These are phyloP conservation scores for Candida loeiensis DNA, from an alignment of 805 yeast genomes.

Conservation along the genomic window DNA sequence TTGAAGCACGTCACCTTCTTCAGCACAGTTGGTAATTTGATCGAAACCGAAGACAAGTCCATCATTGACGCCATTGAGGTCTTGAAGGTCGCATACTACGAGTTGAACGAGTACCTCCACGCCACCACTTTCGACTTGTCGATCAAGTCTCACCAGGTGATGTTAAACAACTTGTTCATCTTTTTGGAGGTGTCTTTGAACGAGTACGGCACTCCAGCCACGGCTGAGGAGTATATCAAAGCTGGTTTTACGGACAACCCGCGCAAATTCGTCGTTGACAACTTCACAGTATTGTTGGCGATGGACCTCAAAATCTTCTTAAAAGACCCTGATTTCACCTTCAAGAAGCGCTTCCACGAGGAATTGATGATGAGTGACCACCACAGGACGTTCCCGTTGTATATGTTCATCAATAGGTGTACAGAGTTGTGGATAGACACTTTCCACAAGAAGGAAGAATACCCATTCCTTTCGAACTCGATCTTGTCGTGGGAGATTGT, in stretches of 20 bases:
- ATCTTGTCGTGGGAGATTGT: conserved; percentile 52
- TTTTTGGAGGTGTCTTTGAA: conserved; percentile 38
- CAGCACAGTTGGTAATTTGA: conserved; percentile 38
- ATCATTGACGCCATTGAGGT: conserved; percentile 28
- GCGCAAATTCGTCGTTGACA: conserved; percentile 36
- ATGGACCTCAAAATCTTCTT: conserved; percentile 54
- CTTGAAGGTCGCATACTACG: conserved; percentile 32
- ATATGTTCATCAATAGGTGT: conserved; percentile 31
- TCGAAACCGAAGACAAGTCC: conserved; percentile 35
- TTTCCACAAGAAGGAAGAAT: conserved; percentile 25
- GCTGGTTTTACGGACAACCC: conserved; percentile 49
- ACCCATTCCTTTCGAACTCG: conserved; percentile 37
- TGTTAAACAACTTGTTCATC: conserved; percentile 38
- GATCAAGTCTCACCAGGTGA: conserved; percentile 35
- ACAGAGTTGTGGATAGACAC: conserved; percentile 23
- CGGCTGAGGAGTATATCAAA: conserved; percentile 41
- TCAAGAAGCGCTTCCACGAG: conserved; percentile 60
- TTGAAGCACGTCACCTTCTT: conserved; percentile 47
- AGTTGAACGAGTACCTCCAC: conserved; percentile 35
- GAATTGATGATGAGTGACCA: conserved; percentile 60
- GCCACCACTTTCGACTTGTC: conserved; percentile 35
- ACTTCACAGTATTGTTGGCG: conserved; percentile 48
- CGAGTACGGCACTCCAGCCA: conserved; percentile 41
- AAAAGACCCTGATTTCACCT: conserved; percentile 53
- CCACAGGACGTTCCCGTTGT: conserved; percentile 49